A percentile compares a stretch with the other conserved stretches of the same genome.
phyloP scores from a whole-genome alignment of 768 basidiomycete species.

The Phlebiopsis flavidoalba region DNA sequence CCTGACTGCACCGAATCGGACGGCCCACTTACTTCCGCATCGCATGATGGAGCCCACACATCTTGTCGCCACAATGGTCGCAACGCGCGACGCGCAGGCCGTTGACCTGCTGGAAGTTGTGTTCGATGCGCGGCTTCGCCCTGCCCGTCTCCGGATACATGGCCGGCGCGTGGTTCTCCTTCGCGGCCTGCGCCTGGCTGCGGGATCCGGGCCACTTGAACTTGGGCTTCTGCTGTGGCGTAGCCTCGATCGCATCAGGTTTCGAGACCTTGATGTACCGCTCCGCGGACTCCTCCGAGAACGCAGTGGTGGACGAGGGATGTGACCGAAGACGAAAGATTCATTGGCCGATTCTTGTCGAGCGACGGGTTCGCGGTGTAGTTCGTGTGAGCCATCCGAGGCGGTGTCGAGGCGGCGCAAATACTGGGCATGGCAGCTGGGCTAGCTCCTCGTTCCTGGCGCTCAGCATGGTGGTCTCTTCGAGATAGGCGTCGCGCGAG shows the following conservation, averaged over 20 bases:
- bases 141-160: slow-evolving; percentile 18
- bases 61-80: slow-evolving; percentile 95
- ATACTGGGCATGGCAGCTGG: slow-evolving; percentile 80
- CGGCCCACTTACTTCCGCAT: slow-evolving; percentile 65
- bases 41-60: slow-evolving; percentile 97
- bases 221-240: slow-evolving; percentile 47
- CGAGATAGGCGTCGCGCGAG: slow-evolving; percentile 83
- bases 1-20: not conserved
- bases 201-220: slow-evolving; percentile 70
- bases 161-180: slow-evolving; percentile 31
- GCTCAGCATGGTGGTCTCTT: slow-evolving; percentile 88
- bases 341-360: slow-evolving; percentile 6
- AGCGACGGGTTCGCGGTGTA: slow-evolving; percentile 10
- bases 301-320: slow-evolving; percentile 37
- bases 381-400: slow-evolving; percentile 4
- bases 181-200: slow-evolving; percentile 25
- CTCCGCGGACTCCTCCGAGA: slow-evolving; percentile 44
- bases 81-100: slow-evolving; percentile 87
- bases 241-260: slow-evolving; percentile 32
- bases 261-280: slow-evolving; percentile 35
- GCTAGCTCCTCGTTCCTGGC: slow-evolving; percentile 91
- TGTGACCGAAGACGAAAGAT: slow-evolving; percentile 25
- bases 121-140: slow-evolving; percentile 40
- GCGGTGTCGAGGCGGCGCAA: slow-evolving; percentile 64
- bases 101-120: slow-evolving; percentile 86